Evolutionary conservation across 768 basidiomycete genomes (phyloP).

Genomic region (Xerocomus spinulosus): DNA sequence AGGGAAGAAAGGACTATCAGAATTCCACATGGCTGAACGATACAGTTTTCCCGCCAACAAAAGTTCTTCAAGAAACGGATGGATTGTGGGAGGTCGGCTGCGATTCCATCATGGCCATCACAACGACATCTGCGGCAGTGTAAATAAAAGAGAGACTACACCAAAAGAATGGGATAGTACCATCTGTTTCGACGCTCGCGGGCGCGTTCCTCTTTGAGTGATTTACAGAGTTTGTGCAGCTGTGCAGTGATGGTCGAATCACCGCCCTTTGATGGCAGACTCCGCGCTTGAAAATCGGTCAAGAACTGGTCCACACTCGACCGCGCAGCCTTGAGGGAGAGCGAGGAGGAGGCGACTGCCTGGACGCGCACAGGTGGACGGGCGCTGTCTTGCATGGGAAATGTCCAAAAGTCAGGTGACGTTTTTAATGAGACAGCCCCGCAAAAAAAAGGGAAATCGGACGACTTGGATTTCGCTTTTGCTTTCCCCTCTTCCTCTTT

Average conservation of each 20-base stretch:
- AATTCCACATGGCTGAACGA: too few species aligned
- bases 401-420: constrained; percentile 5
- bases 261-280: constrained; percentile 44
- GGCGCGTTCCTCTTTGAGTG: constrained; percentile 46
- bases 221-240: constrained; percentile 51
- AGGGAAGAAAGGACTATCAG: too few species aligned
- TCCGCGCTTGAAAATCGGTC: constrained; percentile 45
- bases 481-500: not conserved
- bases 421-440: not conserved
- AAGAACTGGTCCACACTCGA: constrained; percentile 44
- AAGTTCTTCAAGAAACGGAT: too few species aligned
- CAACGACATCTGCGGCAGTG: too few species aligned
- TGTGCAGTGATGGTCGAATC: constrained; percentile 56
- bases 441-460: constrained; percentile 9
- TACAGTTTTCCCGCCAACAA: too few species aligned
- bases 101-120: too few species aligned
- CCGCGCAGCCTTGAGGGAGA: constrained; percentile 40
- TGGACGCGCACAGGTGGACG: constrained; percentile 47
- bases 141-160: not conserved
- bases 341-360: constrained; percentile 30
- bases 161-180: not conserved
- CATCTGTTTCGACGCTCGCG: constrained; percentile 18
- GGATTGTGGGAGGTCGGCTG: too few species aligned
- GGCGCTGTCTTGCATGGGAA: constrained; percentile 43
- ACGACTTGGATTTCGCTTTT: constrained; percentile 1